Percentiles rank a stretch among this genome's conserved stretches.
These are phyloP conservation scores for Rauvolfia tetraphylla DNA, from an alignment of 257 asterid species.

Conservation along the genomic window DNA sequence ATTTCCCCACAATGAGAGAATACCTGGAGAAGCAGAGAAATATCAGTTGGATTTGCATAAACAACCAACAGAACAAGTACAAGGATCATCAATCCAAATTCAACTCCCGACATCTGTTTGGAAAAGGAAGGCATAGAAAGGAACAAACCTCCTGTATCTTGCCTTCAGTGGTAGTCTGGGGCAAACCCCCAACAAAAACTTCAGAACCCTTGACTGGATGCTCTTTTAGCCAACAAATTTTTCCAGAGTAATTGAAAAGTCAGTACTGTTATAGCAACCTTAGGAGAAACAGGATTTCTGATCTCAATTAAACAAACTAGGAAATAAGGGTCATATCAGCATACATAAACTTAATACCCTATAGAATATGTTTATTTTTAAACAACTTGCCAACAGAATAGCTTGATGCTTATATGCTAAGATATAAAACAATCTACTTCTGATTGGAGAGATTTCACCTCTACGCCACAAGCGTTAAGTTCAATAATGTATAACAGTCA, in stretches of 20 bases:
- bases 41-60: constrained; percentile 15
- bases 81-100: constrained; percentile 10
- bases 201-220: constrained; percentile 54
- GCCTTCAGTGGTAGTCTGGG: constrained; percentile 53
- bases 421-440: neutral
- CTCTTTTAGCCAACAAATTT: constrained; percentile 7
- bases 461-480: neutral
- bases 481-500: neutral
- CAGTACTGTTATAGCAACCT: neutral
- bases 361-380: neutral
- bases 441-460: neutral
- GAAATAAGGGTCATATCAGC: too few relatives aligned
- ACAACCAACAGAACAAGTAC: neutral
- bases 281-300: neutral
- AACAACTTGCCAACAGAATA: neutral
- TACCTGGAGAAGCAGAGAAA: constrained; percentile 38
- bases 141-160: constrained; percentile 54
- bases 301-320: neutral
- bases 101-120: neutral
- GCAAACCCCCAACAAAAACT: constrained; percentile 85
- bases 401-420: neutral
- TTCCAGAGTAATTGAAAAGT: neutral
- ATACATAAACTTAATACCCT: neutral
- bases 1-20: constrained; percentile 78
- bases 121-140: neutral